Evolutionary conservation across 352 stramenopile species (phyloP).

Genomic region (Saprolegnia diclina): DNA sequence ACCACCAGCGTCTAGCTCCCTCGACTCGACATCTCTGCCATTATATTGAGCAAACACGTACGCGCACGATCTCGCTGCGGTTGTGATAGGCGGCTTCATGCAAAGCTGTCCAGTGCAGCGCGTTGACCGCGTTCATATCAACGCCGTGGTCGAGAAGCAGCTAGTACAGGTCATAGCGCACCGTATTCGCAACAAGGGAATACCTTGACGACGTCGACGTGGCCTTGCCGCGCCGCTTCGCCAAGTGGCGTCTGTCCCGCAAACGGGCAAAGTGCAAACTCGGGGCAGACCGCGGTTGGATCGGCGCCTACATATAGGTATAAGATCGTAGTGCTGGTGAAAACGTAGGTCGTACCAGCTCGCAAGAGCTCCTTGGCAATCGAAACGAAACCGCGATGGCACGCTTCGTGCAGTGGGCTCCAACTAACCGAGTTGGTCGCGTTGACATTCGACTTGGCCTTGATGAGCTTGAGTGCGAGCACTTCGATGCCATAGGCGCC

Average conservation of each 20-base stretch:
- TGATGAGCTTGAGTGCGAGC: conserved; percentile 68
- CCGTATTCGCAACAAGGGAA: background rate
- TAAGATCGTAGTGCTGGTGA: background rate
- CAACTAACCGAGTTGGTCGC: conserved; percentile 63
- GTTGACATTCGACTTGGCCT: conserved; percentile 58
- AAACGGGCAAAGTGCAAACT: conserved; percentile 75
- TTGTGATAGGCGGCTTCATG: conserved; percentile 78
- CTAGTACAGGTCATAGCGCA: background rate
- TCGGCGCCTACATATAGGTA: conserved; percentile 33
- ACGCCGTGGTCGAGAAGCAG: conserved; percentile 68
- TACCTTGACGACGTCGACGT: conserved; percentile 50
- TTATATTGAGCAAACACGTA: background rate
- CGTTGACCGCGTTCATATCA: conserved; percentile 74
- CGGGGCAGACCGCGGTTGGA: conserved; percentile 57
- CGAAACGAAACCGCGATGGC: conserved; percentile 57
- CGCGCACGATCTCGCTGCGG: conserved; percentile 52
- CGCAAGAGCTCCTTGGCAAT: conserved; percentile 62
- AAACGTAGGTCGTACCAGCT: conserved; percentile 28
- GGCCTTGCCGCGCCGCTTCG: conserved; percentile 63
- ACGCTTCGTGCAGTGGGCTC: conserved; percentile 72
- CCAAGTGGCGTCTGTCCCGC: conserved; percentile 58
- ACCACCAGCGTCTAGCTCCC: conserved; percentile 57
- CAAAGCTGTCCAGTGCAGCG: conserved; percentile 66
- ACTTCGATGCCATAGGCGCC: conserved; percentile 64
- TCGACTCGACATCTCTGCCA: background rate